Evolutionary conservation across 768 basidiomycete genomes (phyloP).

Genomic region (Pluteus cervinus): DNA sequence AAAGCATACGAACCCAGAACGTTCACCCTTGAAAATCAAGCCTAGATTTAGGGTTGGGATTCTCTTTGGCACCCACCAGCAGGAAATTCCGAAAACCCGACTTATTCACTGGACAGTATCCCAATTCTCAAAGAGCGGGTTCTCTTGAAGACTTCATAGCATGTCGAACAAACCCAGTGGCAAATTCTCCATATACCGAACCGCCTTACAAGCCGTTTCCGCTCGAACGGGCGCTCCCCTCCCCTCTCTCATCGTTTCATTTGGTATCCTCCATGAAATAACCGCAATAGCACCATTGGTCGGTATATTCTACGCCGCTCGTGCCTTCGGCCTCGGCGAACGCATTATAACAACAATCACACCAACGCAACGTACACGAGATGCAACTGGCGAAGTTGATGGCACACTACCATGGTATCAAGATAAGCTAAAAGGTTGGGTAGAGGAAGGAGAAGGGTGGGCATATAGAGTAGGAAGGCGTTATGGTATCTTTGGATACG

Average conservation of each 20-base stretch:
- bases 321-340: conserved; percentile 65
- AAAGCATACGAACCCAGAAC: too few relatives aligned
- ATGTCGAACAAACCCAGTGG: too few relatives aligned
- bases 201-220: conserved; percentile 54
- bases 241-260: conserved; percentile 71
- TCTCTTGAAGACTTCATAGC: too few relatives aligned
- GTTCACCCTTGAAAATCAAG: conserved; percentile 1
- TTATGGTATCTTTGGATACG: conserved; percentile 79
- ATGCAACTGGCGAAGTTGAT: conserved; percentile 7
- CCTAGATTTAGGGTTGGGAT: conserved; percentile 7
- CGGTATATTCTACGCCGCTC: conserved; percentile 65
- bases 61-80: too few relatives aligned
- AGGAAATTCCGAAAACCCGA: background rate
- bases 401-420: conserved; percentile 32
- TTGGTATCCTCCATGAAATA: conserved; percentile 79
- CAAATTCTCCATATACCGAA: too few relatives aligned
- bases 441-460: conserved; percentile 73
- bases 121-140: too few relatives aligned
- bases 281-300: conserved; percentile 77
- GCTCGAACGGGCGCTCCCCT: conserved; percentile 68
- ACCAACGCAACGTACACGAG: conserved; percentile 11
- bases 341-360: conserved; percentile 41
- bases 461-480: conserved; percentile 64
- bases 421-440: conserved; percentile 47
- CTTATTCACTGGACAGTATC: conserved; percentile 1